Conservation (phyloP, 768 basidiomycete genomes). For the Phylloporus sp. region DNA sequence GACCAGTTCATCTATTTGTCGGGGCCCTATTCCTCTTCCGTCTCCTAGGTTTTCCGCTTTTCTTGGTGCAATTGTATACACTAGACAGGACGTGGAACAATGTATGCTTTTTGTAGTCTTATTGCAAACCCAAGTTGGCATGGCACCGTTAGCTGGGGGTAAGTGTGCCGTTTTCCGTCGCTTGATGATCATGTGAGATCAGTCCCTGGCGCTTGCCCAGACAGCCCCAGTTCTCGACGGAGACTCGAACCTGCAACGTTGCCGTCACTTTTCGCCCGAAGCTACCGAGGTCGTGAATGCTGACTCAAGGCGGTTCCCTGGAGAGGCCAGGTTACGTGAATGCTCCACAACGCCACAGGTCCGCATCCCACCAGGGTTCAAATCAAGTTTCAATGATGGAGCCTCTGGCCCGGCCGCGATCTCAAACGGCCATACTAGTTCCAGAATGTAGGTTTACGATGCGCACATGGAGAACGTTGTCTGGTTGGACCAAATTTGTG, state of each 20-base stretch:
- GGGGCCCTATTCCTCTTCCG: conserved; percentile 8
- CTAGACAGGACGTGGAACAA: conserved; percentile 18
- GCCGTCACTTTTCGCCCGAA: conserved; percentile 5
- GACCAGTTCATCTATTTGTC: conserved; percentile 1
- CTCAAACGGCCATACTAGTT: background rate
- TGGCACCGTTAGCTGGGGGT: background rate
- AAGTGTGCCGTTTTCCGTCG: background rate
- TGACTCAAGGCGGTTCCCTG: conserved; percentile 5
- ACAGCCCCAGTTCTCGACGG: background rate
- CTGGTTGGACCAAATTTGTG: background rate
- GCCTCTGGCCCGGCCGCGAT: background rate
- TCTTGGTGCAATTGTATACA: conserved; percentile 26
- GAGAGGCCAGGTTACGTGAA: conserved; percentile 1
- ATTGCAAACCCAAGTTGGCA: background rate
- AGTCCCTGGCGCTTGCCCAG: background rate
- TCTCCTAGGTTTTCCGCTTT: conserved; percentile 8
- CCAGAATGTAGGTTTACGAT: background rate
- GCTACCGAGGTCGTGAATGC: background rate
- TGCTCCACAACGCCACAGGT: conserved; percentile 23
- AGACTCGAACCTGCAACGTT: background rate
- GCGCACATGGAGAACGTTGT: background rate
- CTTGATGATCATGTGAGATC: conserved; percentile 1
- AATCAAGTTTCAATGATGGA: background rate
- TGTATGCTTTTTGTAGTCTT: conserved; percentile 18
- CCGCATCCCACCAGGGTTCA: conserved; percentile 7